Conservation (phyloP, 306 rosid genomes). For the Leucaena leucocephala region DNA sequence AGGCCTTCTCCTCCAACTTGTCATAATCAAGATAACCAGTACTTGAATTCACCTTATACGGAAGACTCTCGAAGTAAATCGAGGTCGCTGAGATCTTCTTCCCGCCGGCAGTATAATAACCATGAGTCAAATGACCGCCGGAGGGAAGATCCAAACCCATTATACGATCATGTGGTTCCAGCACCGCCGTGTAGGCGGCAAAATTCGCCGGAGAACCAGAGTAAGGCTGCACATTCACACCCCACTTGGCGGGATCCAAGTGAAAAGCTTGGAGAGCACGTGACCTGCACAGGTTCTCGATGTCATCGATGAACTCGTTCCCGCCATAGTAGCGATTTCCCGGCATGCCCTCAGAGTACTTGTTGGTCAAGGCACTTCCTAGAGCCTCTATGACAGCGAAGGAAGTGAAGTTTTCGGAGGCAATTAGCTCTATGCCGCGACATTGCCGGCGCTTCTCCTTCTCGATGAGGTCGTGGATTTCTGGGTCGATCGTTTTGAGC, state of each 20-base stretch:
- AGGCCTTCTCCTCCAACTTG: constrained; percentile 87
- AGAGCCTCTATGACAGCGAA: constrained; percentile 92
- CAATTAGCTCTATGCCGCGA: constrained; percentile 94
- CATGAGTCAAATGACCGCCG: constrained; percentile 92
- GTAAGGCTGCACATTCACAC: constrained; percentile 94
- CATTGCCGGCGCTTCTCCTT: constrained; percentile 93
- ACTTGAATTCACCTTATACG: constrained; percentile 69
- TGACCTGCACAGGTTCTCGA: constrained; percentile 84
- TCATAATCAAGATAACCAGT: constrained; percentile 87
- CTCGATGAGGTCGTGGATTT: constrained; percentile 90
- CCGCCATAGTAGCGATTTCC: constrained; percentile 95
- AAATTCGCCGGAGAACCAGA: constrained; percentile 96
- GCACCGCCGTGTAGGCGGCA: constrained; percentile 94
- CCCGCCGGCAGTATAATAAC: constrained; percentile 91
- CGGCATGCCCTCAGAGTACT: constrained; percentile 98
- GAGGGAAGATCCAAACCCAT: constrained; percentile 99
- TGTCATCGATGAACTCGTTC: constrained; percentile 89
- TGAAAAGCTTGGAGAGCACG: constrained; percentile 81
- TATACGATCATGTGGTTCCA: constrained; percentile 91
- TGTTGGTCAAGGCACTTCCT: constrained; percentile 90
- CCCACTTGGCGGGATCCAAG: constrained; percentile 71
- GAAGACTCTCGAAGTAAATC: constrained; percentile 93
- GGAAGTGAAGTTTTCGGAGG: constrained; percentile 96
- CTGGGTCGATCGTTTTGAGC: constrained; percentile 70
- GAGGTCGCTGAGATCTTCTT: constrained; percentile 98